Base-by-base conservation (phyloP, 371 early-diverging fungal species). In the Neoconidiobolus thromboides region DNA sequence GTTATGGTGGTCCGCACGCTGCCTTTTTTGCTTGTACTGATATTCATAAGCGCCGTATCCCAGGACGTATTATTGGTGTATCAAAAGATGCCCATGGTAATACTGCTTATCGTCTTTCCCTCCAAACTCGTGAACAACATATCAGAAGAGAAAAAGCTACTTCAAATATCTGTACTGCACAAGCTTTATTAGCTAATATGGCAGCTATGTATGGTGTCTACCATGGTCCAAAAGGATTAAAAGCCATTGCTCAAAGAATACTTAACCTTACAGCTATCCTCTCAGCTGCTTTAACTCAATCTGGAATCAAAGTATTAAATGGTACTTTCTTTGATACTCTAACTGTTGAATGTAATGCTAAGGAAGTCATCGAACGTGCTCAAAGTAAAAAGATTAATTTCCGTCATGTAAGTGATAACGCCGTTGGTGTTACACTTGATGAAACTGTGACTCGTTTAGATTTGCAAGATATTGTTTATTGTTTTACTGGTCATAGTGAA, bases 1-100 rank as follows among this genome's bases (percentile, higher is more conserved):
- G 97, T 46, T 95, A 89, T 69, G 97, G 97, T 69, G 97, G 97
- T 55, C 97, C 97, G n/a, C 96, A 95, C 68, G 97, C 97, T 3
- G 97, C 97, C 40, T 96, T 93, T 78, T 93, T 96, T 69, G 92
- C 97, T 60, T 86, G 87, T 64, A 83, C 82, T 69, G 86, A 92
- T 36, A 85, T 78, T 43, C 87, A 89, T 69, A 92, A 93, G 79
- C 86, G 97, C 56, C 80, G 87, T 56, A 86, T 96, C 73, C 96
- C 97, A 15, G 97, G 97, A 52, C 82, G 97, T 60, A 72, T 96
- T 58, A 85, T 96, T 51, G 97, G 97, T 64, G 89, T 93, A 12
- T 92, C 94, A 50, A 88, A 88, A 67, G 97, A 96, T 68, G 78
- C 83, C 55, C 67, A 75, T 55, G 97, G 94, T 59, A 82, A 85